These are phyloP conservation scores for Alternaria burnsii DNA, from an alignment of 2,329 filamentous ascomycete genomes.

Conservation along the genomic window DNA sequence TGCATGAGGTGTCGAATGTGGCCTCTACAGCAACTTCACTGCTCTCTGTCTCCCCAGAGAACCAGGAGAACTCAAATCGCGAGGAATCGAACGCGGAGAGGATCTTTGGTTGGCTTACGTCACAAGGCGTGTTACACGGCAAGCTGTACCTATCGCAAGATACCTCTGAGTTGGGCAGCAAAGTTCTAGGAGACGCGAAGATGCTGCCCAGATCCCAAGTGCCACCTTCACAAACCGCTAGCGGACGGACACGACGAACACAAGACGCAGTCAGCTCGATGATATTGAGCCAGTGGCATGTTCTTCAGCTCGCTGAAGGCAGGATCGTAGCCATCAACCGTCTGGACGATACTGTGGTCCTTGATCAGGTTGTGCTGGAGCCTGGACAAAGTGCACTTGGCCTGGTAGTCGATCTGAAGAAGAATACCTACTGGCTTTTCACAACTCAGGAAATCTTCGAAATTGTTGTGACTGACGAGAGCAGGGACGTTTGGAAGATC, in stretches of 20 bases:
- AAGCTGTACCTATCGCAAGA: conserved; percentile 71
- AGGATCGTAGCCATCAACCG: conserved; percentile 86
- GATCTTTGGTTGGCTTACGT: conserved; percentile 88
- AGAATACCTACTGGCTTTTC: conserved; percentile 98
- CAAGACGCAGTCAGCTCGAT: conserved; percentile 81
- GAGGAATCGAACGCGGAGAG: conserved; percentile 71
- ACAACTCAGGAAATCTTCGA: conserved; percentile 92
- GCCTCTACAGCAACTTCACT: conserved; percentile 68
- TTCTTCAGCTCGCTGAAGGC: conserved; percentile 82
- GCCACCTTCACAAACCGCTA: conserved; percentile 70
- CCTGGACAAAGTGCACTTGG: conserved; percentile 81
- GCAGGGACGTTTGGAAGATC: conserved; percentile 92
- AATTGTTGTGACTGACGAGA: conserved; percentile 88
- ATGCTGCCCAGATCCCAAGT: conserved; percentile 79
- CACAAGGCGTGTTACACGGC: conserved; percentile 89
- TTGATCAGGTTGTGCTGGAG: conserved; percentile 86
- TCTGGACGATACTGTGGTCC: conserved; percentile 83
- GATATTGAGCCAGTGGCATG: conserved; percentile 91
- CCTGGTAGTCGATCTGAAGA: conserved; percentile 86
- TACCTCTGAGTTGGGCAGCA: conserved; percentile 72
- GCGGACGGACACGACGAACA: conserved; percentile 69
- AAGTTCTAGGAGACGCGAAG: conserved; percentile 80
- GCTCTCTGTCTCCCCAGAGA: conserved; percentile 80
- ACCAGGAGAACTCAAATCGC: conserved; percentile 56
- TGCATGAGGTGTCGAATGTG: conserved; percentile 74